These are phyloP conservation scores for Murraya koenigii DNA, from an alignment of 345 rosid genomes.

Conservation along the genomic window DNA sequence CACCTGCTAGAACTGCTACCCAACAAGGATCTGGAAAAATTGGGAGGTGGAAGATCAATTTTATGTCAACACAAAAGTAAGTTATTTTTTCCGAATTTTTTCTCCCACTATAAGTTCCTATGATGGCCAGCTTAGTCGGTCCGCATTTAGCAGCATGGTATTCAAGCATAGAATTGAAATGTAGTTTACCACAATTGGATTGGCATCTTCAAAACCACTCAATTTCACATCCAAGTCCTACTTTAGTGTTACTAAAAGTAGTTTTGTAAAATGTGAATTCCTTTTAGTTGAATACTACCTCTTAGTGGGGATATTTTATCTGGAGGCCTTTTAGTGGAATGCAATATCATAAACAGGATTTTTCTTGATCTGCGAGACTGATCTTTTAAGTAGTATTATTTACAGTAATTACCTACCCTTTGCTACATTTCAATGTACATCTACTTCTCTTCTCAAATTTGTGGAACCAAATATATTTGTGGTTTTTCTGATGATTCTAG, in stretches of 20 bases:
- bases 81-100: neutral
- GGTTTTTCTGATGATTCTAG: neutral
- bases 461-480: neutral
- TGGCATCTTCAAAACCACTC: neutral
- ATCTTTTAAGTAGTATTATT: neutral
- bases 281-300: neutral
- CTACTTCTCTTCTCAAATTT: no score
- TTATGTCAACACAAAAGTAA: conserved; percentile 85
- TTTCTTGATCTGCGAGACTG: neutral
- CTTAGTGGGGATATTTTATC: neutral
- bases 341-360: neutral
- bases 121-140: neutral
- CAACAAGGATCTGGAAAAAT: conserved; percentile 97
- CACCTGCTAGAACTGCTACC: conserved; percentile 92
- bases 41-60: conserved; percentile 95
- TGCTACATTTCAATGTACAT: no score
- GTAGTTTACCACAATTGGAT: neutral
- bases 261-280: neutral
- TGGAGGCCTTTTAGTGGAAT: neutral
- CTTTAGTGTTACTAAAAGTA: neutral
- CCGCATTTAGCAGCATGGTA: neutral
- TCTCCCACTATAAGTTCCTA: neutral
- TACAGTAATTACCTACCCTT: neutral
- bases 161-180: neutral
- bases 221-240: neutral